Base-by-base conservation (phyloP, 495 filamentous ascomycete genomes). In the Xylona heveae region DNA sequence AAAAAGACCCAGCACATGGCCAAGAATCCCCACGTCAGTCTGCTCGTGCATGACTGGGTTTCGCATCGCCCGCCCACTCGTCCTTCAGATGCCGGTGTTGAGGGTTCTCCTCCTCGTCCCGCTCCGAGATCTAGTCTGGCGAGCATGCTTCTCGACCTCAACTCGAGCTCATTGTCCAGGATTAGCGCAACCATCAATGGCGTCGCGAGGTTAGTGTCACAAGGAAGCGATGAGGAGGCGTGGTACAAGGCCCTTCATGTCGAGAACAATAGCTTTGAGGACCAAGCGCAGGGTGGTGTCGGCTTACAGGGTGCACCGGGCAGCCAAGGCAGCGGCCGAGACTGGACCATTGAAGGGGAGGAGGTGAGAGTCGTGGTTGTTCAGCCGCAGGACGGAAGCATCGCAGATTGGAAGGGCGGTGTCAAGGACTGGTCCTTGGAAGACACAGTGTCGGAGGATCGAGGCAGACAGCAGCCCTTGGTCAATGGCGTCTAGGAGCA, bases 11-110 rank as follows among this genome's bases (percentile, higher is more conserved):
- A 68, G 49, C 91, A 93, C 47, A 66, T 97, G 3, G 56, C 76
- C 38, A 61, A 65, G 21, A 97, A 97, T 50, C 88, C 85, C 1
- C 78, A 75, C 41, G 83, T 97, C 33, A 83, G 78, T 1, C 56
- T 97, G n/a, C 70, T 95, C 17, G 88, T 95, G 8, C 88, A 97
- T 55, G 88, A 97, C 53, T 97, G 85, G 88, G 81, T 94, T 10
- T 91, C 81, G 2, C 81, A 90, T 54, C 78, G 88, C 10, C 82
- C 85, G 6, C 78, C 81, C 0, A 83, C 82, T 22, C 66, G 76
- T 14, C 64, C 65, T 9, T 42, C 67, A 49, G 39, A 64, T 48
- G 37, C 60, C 49, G 49, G 66, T 47, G 40, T 20, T 31, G 46
- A 26, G 28, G 43, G 44, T 3, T 37, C 41, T 16, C 42, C 51